Conservation (phyloP, 345 rosid species). For the Raphanus sativus region DNA sequence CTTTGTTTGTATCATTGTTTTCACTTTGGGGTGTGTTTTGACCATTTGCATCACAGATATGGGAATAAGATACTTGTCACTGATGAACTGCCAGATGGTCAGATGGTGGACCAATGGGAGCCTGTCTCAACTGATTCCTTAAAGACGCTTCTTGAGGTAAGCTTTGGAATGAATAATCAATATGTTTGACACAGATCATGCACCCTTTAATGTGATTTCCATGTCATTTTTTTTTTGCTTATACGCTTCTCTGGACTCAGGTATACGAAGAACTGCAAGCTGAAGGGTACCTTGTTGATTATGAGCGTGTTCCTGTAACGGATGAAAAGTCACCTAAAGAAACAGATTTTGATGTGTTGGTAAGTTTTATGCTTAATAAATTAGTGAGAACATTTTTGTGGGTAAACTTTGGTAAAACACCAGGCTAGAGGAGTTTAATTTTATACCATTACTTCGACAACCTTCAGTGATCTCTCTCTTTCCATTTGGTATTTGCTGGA, state of each 20-base stretch:
- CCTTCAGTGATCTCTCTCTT: slow-evolving; percentile 14
- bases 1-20: slow-evolving; percentile 13
- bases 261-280: slow-evolving; percentile 82
- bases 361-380: slow-evolving; percentile 44
- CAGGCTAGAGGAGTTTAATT: not conserved
- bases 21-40: slow-evolving; percentile 17
- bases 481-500: slow-evolving; percentile 17
- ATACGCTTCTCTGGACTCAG: slow-evolving; percentile 38
- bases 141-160: slow-evolving; percentile 91
- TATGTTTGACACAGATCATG: slow-evolving; percentile 12
- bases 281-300: slow-evolving; percentile 84
- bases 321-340: slow-evolving; percentile 98
- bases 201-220: slow-evolving; percentile 23
- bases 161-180: slow-evolving; percentile 5
- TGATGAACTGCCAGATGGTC: slow-evolving; percentile 98
- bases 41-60: slow-evolving; percentile 59
- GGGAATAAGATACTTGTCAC: slow-evolving; percentile 98
- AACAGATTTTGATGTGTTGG: slow-evolving; percentile 82
- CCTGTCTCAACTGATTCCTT: slow-evolving; percentile 80
- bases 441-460: not conserved
- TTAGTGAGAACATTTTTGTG: not conserved
- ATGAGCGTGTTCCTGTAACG: slow-evolving; percentile 94
- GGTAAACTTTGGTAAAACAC: not conserved
- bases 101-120: slow-evolving; percentile 99
- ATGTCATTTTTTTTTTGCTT: slow-evolving; percentile 8